Percentiles rank a stretch among this genome's conserved stretches.
Conservation (phyloP, 306 rosid species). For the Chamaecrista fasciculata region DNA sequence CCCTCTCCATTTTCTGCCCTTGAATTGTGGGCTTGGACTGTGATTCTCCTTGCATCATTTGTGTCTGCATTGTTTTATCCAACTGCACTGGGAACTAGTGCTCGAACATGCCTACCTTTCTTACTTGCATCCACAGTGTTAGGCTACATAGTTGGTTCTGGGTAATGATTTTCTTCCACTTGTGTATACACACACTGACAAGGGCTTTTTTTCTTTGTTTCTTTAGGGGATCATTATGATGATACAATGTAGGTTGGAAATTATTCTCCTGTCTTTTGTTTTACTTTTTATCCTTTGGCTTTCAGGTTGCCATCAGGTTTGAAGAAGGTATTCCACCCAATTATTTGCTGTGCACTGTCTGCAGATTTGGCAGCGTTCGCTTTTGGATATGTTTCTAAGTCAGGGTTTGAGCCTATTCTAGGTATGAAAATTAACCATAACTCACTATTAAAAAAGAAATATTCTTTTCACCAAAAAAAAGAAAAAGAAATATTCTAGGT, state of each 20-base stretch:
- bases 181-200: neutral
- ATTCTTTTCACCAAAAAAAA: no score
- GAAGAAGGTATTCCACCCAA: slow-evolving; percentile 90
- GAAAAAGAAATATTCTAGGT: no score
- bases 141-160: slow-evolving; percentile 88
- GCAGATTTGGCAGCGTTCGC: slow-evolving; percentile 80
- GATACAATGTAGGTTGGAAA: slow-evolving; percentile 2
- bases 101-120: slow-evolving; percentile 91
- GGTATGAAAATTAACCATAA: slow-evolving; percentile 43
- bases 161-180: slow-evolving; percentile 55
- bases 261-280: neutral
- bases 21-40: slow-evolving; percentile 62
- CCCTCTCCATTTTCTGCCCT: slow-evolving; percentile 59
- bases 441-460: neutral
- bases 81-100: slow-evolving; percentile 73
- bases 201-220: neutral
- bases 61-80: slow-evolving; percentile 69
- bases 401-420: slow-evolving; percentile 86
- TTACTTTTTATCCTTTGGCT: slow-evolving; percentile 4
- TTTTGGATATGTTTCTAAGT: slow-evolving; percentile 67
- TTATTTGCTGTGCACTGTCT: slow-evolving; percentile 81
- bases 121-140: slow-evolving; percentile 89
- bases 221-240: neutral
- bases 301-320: slow-evolving; percentile 72
- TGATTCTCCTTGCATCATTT: slow-evolving; percentile 54